phyloP scores from a whole-genome alignment of 106 monocot genomes.

The Dendrobium nobile region DNA sequence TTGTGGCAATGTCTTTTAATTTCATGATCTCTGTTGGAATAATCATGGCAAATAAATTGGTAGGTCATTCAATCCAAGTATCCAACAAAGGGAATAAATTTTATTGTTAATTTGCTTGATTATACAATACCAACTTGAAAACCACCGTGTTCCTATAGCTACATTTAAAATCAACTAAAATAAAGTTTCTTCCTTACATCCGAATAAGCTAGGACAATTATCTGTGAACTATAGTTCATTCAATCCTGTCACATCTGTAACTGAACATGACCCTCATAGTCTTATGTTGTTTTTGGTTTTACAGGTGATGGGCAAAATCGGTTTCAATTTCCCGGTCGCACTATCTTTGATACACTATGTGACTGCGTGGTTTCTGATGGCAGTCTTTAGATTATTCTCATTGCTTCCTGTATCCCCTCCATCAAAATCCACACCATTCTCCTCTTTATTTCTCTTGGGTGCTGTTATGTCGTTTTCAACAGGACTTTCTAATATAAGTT shows the following conservation, averaged over 20 bases:
- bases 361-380: conserved; percentile 80
- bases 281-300: not conserved
- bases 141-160: not conserved
- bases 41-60: conserved; percentile 93
- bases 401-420: conserved; percentile 82
- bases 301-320: conserved; percentile 89
- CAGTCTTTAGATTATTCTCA: conserved; percentile 56
- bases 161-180: not conserved
- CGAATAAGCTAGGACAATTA: not conserved
- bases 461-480: conserved; percentile 93
- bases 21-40: conserved; percentile 87
- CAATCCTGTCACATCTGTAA: not conserved
- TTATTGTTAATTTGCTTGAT: not conserved
- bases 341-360: conserved; percentile 83
- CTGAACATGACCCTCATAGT: not conserved
- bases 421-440: conserved; percentile 81
- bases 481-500: conserved; percentile 88
- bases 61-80: conserved; percentile 7
- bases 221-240: not conserved
- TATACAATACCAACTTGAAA: not conserved
- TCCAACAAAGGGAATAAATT: not conserved
- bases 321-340: conserved; percentile 92
- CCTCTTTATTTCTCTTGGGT: conserved; percentile 85
- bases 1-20: conserved; percentile 77
- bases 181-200: not conserved